Evolutionary conservation across 768 basidiomycete genomes (phyloP).

Genomic region (Pulveroboletus ravenelii): DNA sequence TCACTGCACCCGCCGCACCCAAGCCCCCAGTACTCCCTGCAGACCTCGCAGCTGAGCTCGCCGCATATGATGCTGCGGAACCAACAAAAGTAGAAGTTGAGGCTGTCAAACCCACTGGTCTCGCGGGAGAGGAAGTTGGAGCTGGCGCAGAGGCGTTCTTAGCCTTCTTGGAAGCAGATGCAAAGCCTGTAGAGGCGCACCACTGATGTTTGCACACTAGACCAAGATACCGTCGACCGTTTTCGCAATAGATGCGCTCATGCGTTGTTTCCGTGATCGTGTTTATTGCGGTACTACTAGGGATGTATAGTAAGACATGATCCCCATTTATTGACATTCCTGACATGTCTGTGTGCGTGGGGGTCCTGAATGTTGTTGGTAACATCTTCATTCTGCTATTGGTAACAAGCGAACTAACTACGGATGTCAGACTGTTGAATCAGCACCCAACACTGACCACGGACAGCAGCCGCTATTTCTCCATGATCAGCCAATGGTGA

Average conservation of each 20-base stretch:
- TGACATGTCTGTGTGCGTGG: background rate
- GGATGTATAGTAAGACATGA: background rate
- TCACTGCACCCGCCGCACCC: conserved; percentile 70
- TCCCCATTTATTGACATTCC: background rate
- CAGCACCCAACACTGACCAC: no score
- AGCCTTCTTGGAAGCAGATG: conserved; percentile 74
- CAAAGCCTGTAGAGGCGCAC: conserved; percentile 62
- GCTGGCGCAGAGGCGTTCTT: conserved; percentile 73
- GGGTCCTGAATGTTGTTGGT: background rate
- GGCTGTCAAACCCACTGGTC: conserved; percentile 26
- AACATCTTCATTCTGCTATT: background rate
- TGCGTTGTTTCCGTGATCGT: background rate
- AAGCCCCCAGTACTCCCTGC: conserved; percentile 69
- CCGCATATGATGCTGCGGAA: conserved; percentile 80
- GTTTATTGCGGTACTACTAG: background rate
- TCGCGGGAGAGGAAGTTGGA: conserved; percentile 21
- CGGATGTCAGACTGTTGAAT: background rate
- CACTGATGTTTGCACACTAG: conserved; percentile 30
- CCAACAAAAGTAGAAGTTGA: conserved; percentile 51
- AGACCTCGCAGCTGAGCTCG: conserved; percentile 84
- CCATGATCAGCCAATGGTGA: background rate
- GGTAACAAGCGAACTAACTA: background rate
- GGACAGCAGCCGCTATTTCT: background rate
- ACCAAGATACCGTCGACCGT: conserved; percentile 2
- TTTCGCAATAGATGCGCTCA: conserved; percentile 16